Conservation (phyloP, 805 yeast genomes). For the Candida boidinii region DNA sequence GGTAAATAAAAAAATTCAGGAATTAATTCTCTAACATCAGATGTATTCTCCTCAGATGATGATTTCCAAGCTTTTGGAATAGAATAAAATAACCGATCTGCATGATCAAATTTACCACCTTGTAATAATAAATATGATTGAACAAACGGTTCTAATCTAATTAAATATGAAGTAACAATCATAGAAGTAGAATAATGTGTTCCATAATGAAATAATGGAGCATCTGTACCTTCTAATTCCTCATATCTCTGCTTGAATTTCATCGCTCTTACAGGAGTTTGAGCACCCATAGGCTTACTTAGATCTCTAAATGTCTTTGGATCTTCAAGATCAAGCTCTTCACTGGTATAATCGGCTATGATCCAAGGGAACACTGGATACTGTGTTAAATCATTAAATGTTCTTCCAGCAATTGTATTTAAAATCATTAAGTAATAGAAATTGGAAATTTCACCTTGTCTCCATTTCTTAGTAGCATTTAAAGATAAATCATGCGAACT, state of each 20-base stretch:
- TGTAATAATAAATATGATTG: constrained; percentile 71
- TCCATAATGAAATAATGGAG: constrained; percentile 86
- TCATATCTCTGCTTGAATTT: constrained; percentile 67
- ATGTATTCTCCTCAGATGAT: constrained; percentile 69
- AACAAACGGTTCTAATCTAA: constrained; percentile 72
- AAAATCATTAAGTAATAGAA: constrained; percentile 74
- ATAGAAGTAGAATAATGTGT: constrained; percentile 91
- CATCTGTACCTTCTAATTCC: constrained; percentile 51
- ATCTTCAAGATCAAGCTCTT: constrained; percentile 53
- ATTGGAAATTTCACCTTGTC: constrained; percentile 68
- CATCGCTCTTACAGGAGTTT: constrained; percentile 45
- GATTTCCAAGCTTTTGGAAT: constrained; percentile 75
- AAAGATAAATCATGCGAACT: constrained; percentile 23
- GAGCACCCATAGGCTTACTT: constrained; percentile 91
- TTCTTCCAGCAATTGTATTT: constrained; percentile 81
- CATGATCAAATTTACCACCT: constrained; percentile 86
- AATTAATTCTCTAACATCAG: constrained; percentile 80
- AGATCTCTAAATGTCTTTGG: constrained; percentile 64
- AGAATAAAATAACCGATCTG: constrained; percentile 73
- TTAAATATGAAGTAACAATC: constrained; percentile 79
- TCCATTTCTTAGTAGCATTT: constrained; percentile 61
- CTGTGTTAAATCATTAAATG: constrained; percentile 83
- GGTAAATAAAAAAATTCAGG: constrained; percentile 85
- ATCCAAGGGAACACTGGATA: constrained; percentile 94
- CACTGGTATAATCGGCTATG: constrained; percentile 71